phyloP scores from a whole-genome alignment of 164 flowering plant species.

The Magnolia changhungtana region DNA sequence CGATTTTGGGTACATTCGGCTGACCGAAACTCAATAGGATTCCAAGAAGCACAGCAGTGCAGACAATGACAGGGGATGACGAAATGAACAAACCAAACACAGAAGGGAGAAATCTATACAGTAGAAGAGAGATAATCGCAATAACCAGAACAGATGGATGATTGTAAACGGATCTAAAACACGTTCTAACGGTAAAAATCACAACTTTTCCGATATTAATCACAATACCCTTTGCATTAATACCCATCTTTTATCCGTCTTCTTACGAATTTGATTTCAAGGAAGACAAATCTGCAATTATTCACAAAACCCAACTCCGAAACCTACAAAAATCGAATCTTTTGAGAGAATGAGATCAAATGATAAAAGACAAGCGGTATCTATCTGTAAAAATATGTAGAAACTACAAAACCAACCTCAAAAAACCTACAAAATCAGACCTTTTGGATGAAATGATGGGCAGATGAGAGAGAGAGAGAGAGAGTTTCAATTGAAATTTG shows the following conservation, averaged over 20 bases:
- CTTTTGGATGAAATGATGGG: not conserved
- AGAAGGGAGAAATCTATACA: constrained; percentile 62
- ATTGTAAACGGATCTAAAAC: constrained; percentile 27
- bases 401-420: not conserved
- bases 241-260: constrained; percentile 37
- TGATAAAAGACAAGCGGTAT: not conserved
- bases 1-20: constrained; percentile 36
- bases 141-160: constrained; percentile 44
- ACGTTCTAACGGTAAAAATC: constrained; percentile 24
- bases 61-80: constrained; percentile 81
- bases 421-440: not conserved
- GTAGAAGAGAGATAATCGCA: constrained; percentile 29
- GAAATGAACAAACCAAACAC: constrained; percentile 64
- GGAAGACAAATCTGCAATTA: not conserved
- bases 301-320: constrained; percentile 3
- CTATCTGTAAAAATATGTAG: not conserved
- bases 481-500: too few species aligned
- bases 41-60: constrained; percentile 88
- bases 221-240: constrained; percentile 36
- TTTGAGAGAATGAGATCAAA: not conserved
- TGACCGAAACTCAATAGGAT: constrained; percentile 84
- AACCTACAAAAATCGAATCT: not conserved
- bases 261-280: not conserved
- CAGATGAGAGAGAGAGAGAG: too few species aligned
- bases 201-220: constrained; percentile 24